A percentile compares a stretch with the other conserved stretches of the same genome.
phyloP scores from a whole-genome alignment of 768 basidiomycete genomes.

The Psilocybe sp. region DNA sequence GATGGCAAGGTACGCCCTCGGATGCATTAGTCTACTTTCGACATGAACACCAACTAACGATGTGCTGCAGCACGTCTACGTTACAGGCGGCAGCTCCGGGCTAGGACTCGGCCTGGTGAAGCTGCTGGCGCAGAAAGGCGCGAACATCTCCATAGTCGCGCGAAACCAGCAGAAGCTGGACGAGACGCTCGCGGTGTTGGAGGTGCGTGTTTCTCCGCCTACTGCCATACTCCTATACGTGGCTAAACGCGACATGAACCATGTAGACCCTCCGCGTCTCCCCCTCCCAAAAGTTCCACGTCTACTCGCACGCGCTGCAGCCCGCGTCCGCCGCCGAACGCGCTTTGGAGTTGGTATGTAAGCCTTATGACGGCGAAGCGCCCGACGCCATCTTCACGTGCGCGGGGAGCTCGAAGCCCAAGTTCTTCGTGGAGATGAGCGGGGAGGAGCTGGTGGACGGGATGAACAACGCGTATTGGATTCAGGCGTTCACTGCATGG shows the following conservation, averaged over 20 bases:
- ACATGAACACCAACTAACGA: neutral
- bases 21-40: neutral
- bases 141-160: slow-evolving; percentile 84
- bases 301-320: slow-evolving; percentile 65
- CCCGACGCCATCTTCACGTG: slow-evolving; percentile 82
- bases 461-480: slow-evolving; percentile 45
- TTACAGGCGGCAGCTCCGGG: slow-evolving; percentile 83
- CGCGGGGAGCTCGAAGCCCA: slow-evolving; percentile 71
- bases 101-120: slow-evolving; percentile 75
- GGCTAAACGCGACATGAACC: neutral
- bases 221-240: neutral
- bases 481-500: slow-evolving; percentile 55
- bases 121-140: slow-evolving; percentile 64
- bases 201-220: slow-evolving; percentile 47
- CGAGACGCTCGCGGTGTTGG: slow-evolving; percentile 55
- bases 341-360: slow-evolving; percentile 62
- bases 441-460: slow-evolving; percentile 52
- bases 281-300: slow-evolving; percentile 58
- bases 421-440: slow-evolving; percentile 70
- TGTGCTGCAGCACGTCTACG: slow-evolving; percentile 68
- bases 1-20: slow-evolving; percentile 35
- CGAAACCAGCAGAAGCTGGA: slow-evolving; percentile 64
- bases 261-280: slow-evolving; percentile 48
- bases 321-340: slow-evolving; percentile 48
- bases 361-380: slow-evolving; percentile 47